These are phyloP conservation scores for Pogostemon cablin DNA, from an alignment of 257 asterid genomes.

Conservation along the genomic window DNA sequence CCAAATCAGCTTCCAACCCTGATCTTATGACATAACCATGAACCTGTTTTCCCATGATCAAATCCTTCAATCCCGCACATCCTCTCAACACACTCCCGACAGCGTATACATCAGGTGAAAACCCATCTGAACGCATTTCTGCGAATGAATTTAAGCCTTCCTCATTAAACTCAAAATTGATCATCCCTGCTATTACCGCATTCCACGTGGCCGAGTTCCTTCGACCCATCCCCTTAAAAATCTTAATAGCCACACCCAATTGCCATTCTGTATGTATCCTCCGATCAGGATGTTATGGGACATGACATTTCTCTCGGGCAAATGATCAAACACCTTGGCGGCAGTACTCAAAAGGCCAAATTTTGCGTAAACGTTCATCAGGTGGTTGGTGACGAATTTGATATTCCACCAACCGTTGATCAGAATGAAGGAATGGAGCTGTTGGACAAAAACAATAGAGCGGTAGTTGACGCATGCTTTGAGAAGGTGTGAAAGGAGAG, in stretches of 20 bases:
- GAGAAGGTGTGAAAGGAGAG: constrained; percentile 65
- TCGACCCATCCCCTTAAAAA: constrained; percentile 65
- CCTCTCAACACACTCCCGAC: constrained; percentile 79
- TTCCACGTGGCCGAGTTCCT: constrained; percentile 94
- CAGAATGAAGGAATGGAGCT: constrained; percentile 68
- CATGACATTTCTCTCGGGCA: constrained; percentile 73
- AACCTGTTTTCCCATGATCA: constrained; percentile 67
- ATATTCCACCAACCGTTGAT: constrained; percentile 52
- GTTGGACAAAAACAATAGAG: constrained; percentile 50
- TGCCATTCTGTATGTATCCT: constrained; percentile 63
- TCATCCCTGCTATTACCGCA: constrained; percentile 71
- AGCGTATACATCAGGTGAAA: constrained; percentile 68
- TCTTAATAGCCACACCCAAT: constrained; percentile 50
- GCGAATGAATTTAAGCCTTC: constrained; percentile 59
- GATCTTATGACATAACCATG: constrained; percentile 55
- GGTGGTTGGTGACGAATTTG: constrained; percentile 72
- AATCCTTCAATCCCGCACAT: constrained; percentile 86
- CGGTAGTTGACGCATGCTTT: constrained; percentile 58
- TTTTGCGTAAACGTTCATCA: constrained; percentile 61
- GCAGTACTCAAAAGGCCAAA: constrained; percentile 51
- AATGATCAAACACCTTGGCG: constrained; percentile 52
- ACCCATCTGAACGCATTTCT: constrained; percentile 59
- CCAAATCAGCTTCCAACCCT: constrained; percentile 59
- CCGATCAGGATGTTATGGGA: constrained; percentile 80
- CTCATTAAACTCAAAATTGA: constrained; percentile 60